These are phyloP conservation scores for Ceratopteris richardii DNA, from an alignment of 75 land plant species.

Conservation along the genomic window DNA sequence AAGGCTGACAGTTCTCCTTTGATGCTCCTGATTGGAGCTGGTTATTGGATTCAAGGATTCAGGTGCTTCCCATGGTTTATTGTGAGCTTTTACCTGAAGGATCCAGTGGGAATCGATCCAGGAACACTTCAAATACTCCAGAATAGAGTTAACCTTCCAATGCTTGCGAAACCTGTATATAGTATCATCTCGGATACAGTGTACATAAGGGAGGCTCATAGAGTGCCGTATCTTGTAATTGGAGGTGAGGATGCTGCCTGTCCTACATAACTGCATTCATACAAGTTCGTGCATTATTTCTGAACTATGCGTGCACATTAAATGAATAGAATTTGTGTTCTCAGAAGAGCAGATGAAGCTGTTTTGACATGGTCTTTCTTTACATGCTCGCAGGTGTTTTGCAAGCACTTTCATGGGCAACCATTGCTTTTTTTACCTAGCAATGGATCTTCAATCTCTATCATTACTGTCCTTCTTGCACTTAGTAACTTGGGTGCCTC, in stretches of 20 bases:
- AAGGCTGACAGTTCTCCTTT: too few relatives aligned
- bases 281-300: neutral
- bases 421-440: constrained; percentile 45
- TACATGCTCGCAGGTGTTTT: constrained; percentile 39
- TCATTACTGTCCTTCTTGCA: constrained; percentile 45
- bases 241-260: constrained; percentile 44
- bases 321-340: neutral
- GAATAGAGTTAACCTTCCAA: constrained; percentile 59
- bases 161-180: constrained; percentile 86
- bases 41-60: constrained; percentile 78
- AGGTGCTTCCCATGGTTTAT: constrained; percentile 86
- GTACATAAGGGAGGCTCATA: constrained; percentile 62
- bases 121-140: constrained; percentile 68
- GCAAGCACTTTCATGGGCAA: constrained; percentile 72
- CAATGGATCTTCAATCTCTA: constrained; percentile 29
- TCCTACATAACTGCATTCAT: neutral
- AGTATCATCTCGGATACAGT: too few relatives aligned
- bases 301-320: neutral
- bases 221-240: constrained; percentile 66
- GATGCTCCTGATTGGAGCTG: constrained; percentile 52
- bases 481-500: constrained; percentile 81
- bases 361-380: neutral
- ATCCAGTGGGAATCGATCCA: constrained; percentile 46
- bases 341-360: neutral
- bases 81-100: constrained; percentile 55